A percentile compares a stretch with the other conserved stretches of the same genome.
These are phyloP conservation scores for Colletotrichum aenigma DNA, from an alignment of 2,329 filamentous ascomycete genomes.

Conservation along the genomic window DNA sequence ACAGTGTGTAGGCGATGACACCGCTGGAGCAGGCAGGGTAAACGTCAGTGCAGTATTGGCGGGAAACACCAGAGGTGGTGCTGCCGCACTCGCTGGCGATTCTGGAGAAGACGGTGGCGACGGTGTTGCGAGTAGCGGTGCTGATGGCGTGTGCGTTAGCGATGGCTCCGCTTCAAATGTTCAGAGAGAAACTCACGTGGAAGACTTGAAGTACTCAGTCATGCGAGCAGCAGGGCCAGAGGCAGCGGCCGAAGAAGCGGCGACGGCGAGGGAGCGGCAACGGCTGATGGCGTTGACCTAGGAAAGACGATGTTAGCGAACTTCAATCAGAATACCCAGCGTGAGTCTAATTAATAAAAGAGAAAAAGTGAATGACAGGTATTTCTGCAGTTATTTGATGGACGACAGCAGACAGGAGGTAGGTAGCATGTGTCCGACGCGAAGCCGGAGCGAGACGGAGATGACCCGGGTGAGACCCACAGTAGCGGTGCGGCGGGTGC, in stretches of 20 bases:
- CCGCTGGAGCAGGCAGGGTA: slow-evolving; percentile 52
- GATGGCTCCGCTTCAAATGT: rapidly evolving
- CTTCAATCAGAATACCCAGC: not conserved
- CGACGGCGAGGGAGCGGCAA: slow-evolving; percentile 56
- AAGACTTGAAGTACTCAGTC: slow-evolving; percentile 68
- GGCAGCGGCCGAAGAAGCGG: slow-evolving; percentile 55
- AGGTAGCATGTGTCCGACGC: not conserved
- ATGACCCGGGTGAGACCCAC: not conserved
- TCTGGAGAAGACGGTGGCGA: slow-evolving; percentile 53
- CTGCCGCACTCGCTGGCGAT: slow-evolving; percentile 61
- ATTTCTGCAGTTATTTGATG: not conserved
- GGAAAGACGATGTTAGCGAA: not conserved
- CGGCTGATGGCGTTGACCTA: slow-evolving; percentile 53
- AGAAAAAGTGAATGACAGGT: too few species aligned
- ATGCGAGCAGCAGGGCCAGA: slow-evolving; percentile 55
- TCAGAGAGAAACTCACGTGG: slow-evolving; percentile 23
- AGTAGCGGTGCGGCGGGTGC: slow-evolving; percentile 46
- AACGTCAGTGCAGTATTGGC: slow-evolving; percentile 64
- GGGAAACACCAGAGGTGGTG: slow-evolving; percentile 49
- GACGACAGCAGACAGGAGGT: not conserved
- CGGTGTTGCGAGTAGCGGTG: slow-evolving; percentile 46
- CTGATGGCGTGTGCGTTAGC: not conserved
- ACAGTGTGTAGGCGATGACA: slow-evolving; percentile 66
- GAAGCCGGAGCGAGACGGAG: not conserved
- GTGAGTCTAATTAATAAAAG: too few species aligned